Evolutionary conservation across 352 stramenopile genomes (phyloP).

Genomic region (Globisporangium barbulae): DNA sequence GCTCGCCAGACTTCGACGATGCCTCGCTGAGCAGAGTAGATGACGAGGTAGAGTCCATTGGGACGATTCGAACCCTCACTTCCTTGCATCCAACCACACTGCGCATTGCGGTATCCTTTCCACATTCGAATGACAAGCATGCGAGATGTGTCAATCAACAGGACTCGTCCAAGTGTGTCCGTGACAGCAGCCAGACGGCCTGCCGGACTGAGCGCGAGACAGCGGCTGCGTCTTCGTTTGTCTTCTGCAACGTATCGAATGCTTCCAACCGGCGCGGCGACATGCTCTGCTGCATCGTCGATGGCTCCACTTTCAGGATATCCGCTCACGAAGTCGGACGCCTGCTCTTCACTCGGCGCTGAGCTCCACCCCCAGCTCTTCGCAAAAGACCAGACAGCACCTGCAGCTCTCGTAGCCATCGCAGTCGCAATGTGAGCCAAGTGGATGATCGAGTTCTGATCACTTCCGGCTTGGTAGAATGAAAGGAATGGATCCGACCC

Average conservation of each 20-base stretch:
- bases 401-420: constrained; percentile 69
- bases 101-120: constrained; percentile 85
- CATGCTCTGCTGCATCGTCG: constrained; percentile 64
- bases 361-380: constrained; percentile 75
- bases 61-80: constrained; percentile 42
- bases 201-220: constrained; percentile 66
- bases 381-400: constrained; percentile 80
- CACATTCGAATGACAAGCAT: constrained; percentile 86
- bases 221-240: constrained; percentile 47
- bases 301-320: constrained; percentile 27
- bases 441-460: constrained; percentile 86
- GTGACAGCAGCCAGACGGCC: constrained; percentile 65
- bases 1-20: constrained; percentile 85
- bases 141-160: constrained; percentile 72
- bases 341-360: constrained; percentile 13
- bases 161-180: constrained; percentile 70
- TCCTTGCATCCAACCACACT: constrained; percentile 81
- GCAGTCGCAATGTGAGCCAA: constrained; percentile 82
- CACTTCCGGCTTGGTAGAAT: constrained; percentile 82
- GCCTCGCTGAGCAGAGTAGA: constrained; percentile 79
- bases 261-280: constrained; percentile 55
- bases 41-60: constrained; percentile 73
- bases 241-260: constrained; percentile 61
- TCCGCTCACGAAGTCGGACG: neutral
- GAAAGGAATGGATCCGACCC: constrained; percentile 65